Evolutionary conservation across 805 yeast species (phyloP), one percentile per base, ranked within the genome.

Genomic region (Pichia thaimueangensis): DNA sequence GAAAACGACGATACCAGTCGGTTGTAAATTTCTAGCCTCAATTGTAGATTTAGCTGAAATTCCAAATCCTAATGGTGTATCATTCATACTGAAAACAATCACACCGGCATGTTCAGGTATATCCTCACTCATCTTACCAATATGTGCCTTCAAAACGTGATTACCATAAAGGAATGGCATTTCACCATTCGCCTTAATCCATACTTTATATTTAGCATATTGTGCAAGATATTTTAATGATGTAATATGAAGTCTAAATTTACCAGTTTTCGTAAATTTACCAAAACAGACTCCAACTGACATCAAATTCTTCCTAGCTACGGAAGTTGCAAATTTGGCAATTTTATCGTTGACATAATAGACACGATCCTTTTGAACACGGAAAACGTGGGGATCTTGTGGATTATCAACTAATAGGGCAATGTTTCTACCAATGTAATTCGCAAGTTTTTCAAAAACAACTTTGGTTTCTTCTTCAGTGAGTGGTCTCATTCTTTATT

Each of bases 81-180:
- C 98, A 45, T 73, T 71, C 97, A 93, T 93, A 9, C 95, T 82
- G 55, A 76, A 87, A 13, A 93, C 82, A 51, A 93, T 74, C 19
- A 93, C 89, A 58, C 98, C 98, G 2, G 96, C 93, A 59, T 93
- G 98, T 64, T 91, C 97, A 24, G 97, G 97, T 43, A 93, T 86
- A 59, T 93, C 97, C 53, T 93, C 98, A 42, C 95, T 84, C 85
- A 93, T 87, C 56, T 88, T 82, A 28, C 98, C 98, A 43, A 93
- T 74, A 60, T 93, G 98, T 5, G 98, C 98, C 62, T 93, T 93
- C 53, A 93, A 71, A 22, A 91, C 91, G 62, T 93, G 96, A 68
- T 93, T 93, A 29, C 98, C 98, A 56, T 93, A 93, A 51, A 93
- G 67, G 61, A 83, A 93, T 12, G 98, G 97, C 98, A 93, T 93